Evolutionary conservation across 805 yeast genomes (phyloP), one percentile per base, ranked within the genome.

Genomic region (Kodamaea nitidulidarum): DNA sequence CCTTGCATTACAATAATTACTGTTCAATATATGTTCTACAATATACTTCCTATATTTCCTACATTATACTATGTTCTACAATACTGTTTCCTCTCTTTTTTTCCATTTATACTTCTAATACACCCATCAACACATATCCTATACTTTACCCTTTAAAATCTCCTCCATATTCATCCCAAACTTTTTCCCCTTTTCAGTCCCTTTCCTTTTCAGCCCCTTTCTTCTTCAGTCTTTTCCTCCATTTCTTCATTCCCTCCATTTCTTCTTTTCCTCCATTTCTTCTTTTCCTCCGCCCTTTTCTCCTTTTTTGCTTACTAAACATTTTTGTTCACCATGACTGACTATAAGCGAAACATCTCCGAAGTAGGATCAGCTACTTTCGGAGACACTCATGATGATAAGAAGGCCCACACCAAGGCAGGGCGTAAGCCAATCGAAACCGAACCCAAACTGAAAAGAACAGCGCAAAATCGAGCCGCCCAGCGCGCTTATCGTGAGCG

Each of bases 381-480:
- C 15, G 15, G 16, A 14, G 43, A 44, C 18, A 20, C 36, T 17
- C 68, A 61, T 43, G 69, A 63, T 34, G 65, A 57, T 47, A 63
- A 66, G 48, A 68, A 63, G 48, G 44, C 51, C 18, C 70, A 63
- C 43, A 55, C 67, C 34, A 82, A 80, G 54, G 88, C 93, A 0
- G 96, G 96, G 2, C 73, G 96, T 43, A 88, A 86, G 66, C 90
- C 87, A 0, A 67, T 84, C 38, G 78, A 82, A 7, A 73, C 76
- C 14, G 95, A 88, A 50, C 90, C 95, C 7, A 88, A 84, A 56
- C 80, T 79, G 53, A 91, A 87, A 70, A 73, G 98, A 51, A 88
- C 95, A 11, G 97, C 97, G 2, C 98, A 93, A 65, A 91, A 93
- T 61, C 75, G 98, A 52, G 97, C 97, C 3, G 98, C 98, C n/a